Base-by-base conservation (phyloP, 2,329 filamentous ascomycete genomes). In the Huntiella abstrusa region DNA sequence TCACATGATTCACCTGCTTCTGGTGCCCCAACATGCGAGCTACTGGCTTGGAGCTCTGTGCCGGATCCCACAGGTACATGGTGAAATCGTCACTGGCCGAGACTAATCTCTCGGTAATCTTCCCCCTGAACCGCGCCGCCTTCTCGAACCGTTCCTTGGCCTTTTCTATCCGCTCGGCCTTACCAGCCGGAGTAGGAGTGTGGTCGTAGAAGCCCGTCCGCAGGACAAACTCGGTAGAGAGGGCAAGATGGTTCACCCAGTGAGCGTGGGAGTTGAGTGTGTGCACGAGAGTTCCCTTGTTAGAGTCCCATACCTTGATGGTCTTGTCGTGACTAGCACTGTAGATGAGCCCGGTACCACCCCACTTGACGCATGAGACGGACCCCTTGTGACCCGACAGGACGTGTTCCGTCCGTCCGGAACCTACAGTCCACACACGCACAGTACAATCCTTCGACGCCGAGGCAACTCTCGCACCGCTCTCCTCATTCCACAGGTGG, bases 1-100 rank as follows among this genome's bases (percentile, higher is more conserved):
- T 82, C 41, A 96, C 87, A 58, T 95, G 83, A 60, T 96, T 95
- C 54, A 96, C 87, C 58, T 88, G 83, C 64, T 96, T 96, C 60
- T 95, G 85, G 57, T 98, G 91, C 2, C 91, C 91, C n/a, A 85
- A 64, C 63, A 96, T 73, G 33, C 86, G 71, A n/a, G 83, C 81
- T 3, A 96, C 67, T 1, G 88, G 87, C 60, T 96, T 95, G 5
- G 70, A 83, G 3, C 80, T 78, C 50, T 71, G 62, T 7, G 77
- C 69, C 0, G 87, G 87, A 50, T 92, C 83, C 88, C 88, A 98
- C 5, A 98, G 71, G 59, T 86, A 94, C 73, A 98, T 88, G 4
- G 87, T 94, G 60, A 87, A 93, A 60, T 98, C 91, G 58, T 96
- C 91, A 53, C 81, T 88, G 2, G 88, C 91, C 6, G 86, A 92